Percentiles rank a stretch among this genome's conserved stretches.
phyloP scores from a whole-genome alignment of 73 alveolate species.

The Paraurostyla sp. region DNA sequence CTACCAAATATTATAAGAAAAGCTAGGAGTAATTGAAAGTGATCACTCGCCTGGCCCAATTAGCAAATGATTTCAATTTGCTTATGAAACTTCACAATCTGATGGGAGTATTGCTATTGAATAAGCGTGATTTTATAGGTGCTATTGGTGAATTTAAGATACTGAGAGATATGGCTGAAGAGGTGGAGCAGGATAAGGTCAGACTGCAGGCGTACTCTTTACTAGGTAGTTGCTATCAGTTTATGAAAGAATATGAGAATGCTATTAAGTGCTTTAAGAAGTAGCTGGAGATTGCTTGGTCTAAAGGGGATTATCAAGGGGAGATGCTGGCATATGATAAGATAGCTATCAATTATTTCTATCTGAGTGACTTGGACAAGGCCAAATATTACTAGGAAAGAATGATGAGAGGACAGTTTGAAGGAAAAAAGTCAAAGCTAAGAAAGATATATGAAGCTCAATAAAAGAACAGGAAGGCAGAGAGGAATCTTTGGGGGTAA shows the following conservation, averaged over 20 bases:
- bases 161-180: conserved; percentile 53
- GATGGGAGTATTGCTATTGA: conserved; percentile 10
- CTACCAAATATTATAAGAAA: conserved; percentile 22
- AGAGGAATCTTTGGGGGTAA: conserved; percentile 46
- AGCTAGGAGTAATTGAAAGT: background rate
- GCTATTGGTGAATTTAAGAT: conserved; percentile 51
- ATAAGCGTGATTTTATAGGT: conserved; percentile 31
- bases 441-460: conserved; percentile 59
- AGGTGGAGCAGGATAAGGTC: conserved; percentile 10
- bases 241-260: conserved; percentile 62
- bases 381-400: conserved; percentile 63
- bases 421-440: conserved; percentile 56
- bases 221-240: conserved; percentile 31
- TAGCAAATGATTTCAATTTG: conserved; percentile 54
- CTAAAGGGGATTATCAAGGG: conserved; percentile 29
- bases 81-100: background rate
- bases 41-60: background rate
- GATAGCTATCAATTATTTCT: conserved; percentile 58
- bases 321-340: conserved; percentile 72
- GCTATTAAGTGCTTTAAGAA: conserved; percentile 66
- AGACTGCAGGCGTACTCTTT: background rate
- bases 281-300: conserved; percentile 69
- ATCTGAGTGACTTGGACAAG: conserved; percentile 66
- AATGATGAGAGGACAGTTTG: conserved; percentile 60
- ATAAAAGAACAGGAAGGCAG: conserved; percentile 40